Evolutionary conservation across 2,329 filamentous ascomycete species (phyloP).

Genomic region (Cercospora sp.): DNA sequence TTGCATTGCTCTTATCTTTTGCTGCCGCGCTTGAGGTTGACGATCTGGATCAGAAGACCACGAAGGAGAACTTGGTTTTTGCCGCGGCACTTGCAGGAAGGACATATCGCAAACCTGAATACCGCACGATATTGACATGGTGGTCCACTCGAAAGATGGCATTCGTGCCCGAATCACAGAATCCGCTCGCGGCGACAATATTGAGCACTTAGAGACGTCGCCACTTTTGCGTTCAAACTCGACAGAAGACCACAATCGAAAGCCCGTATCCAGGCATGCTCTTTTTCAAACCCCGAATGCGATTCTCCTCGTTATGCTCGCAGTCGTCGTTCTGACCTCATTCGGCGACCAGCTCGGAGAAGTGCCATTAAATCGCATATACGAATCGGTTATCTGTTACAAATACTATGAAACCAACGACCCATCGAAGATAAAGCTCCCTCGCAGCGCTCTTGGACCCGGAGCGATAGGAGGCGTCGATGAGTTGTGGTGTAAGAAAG

Average conservation of each 20-base stretch:
- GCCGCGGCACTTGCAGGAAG: neutral
- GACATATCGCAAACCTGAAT: neutral
- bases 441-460: slow-evolving; percentile 32
- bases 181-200: neutral
- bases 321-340: slow-evolving; percentile 49
- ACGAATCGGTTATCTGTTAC: slow-evolving; percentile 57
- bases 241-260: neutral
- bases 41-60: neutral
- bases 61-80: neutral
- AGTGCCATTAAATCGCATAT: slow-evolving; percentile 52
- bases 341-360: slow-evolving; percentile 43
- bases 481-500: slow-evolving; percentile 52
- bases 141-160: neutral
- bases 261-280: neutral
- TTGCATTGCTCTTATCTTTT: neutral
- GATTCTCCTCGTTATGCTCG: slow-evolving; percentile 25
- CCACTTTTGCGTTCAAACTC: neutral
- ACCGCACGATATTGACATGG: neutral
- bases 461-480: slow-evolving; percentile 37
- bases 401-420: slow-evolving; percentile 48
- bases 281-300: slow-evolving; percentile 1
- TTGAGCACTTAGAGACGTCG: neutral
- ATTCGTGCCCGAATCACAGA: neutral
- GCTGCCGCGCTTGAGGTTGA: neutral
- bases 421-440: slow-evolving; percentile 33